Percentiles rank a stretch among this genome's conserved stretches.
phyloP scores from a whole-genome alignment of 2,329 filamentous ascomycete species.

The Beauveria asiatica region DNA sequence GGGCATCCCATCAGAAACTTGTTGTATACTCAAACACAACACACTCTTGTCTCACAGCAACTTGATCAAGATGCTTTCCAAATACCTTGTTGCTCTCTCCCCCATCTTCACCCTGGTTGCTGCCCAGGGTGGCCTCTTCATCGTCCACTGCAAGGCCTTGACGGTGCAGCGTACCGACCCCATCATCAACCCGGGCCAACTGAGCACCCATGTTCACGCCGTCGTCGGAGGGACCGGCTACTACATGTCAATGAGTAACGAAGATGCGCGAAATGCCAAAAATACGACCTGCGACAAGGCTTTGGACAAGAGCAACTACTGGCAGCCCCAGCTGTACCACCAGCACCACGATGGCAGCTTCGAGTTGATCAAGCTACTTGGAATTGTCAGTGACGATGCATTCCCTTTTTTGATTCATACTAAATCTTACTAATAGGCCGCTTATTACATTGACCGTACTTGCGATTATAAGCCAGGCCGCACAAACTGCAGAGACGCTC shows the following conservation, averaged over 20 bases:
- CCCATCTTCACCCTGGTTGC: not conserved
- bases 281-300: slow-evolving; percentile 58
- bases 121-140: slow-evolving; percentile 15
- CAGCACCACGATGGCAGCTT: slow-evolving; percentile 49
- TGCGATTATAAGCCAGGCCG: slow-evolving; percentile 21
- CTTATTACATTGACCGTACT: slow-evolving; percentile 20
- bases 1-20: not conserved
- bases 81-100: not conserved
- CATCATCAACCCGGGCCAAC: slow-evolving; percentile 44
- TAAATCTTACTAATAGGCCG: slow-evolving; percentile 14
- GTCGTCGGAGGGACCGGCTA: slow-evolving; percentile 57
- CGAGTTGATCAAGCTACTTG: slow-evolving; percentile 25
- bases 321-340: slow-evolving; percentile 50
- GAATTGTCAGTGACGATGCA: slow-evolving; percentile 16
- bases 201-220: slow-evolving; percentile 50
- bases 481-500: slow-evolving; percentile 15
- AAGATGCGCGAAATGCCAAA: slow-evolving; percentile 39
- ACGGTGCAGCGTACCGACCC: slow-evolving; percentile 46
- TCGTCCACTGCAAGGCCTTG: slow-evolving; percentile 19
- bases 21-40: not conserved
- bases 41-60: too few relatives aligned
- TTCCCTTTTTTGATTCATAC: not conserved
- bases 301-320: slow-evolving; percentile 59
- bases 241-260: slow-evolving; percentile 43
- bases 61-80: not conserved